Percentiles rank a stretch among this genome's conserved stretches.
Evolutionary conservation across 2,329 filamentous ascomycete species (phyloP).

Genomic region (Ceratocystis smalleyi): DNA sequence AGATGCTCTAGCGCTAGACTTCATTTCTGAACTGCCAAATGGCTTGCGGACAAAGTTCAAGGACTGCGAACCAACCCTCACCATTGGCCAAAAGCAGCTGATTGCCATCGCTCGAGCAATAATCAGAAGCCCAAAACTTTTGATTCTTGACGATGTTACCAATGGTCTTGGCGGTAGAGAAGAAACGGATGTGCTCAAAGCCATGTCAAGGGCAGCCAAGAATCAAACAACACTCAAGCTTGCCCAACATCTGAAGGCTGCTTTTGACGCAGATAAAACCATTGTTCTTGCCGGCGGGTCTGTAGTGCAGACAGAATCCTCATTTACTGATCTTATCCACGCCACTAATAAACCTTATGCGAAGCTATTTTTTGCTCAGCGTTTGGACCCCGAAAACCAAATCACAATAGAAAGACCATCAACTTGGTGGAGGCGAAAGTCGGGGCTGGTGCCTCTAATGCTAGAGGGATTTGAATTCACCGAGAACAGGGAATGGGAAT

Average conservation of each 20-base stretch:
- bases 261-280: constrained; percentile 46
- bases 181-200: constrained; percentile 36
- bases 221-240: constrained; percentile 49
- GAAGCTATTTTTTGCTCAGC: constrained; percentile 27
- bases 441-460: constrained; percentile 12
- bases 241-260: constrained; percentile 42
- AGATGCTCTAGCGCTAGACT: constrained; percentile 37
- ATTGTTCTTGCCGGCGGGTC: constrained; percentile 51
- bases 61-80: constrained; percentile 40
- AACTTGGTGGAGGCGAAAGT: constrained; percentile 15
- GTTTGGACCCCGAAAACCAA: constrained; percentile 18
- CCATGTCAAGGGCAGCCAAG: constrained; percentile 35
- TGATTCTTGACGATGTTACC: constrained; percentile 53
- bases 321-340: constrained; percentile 38
- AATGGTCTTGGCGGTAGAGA: constrained; percentile 33
- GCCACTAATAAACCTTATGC: constrained; percentile 30
- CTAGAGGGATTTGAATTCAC: constrained; percentile 13
- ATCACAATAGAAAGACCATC: constrained; percentile 10
- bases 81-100: constrained; percentile 50
- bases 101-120: constrained; percentile 41
- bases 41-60: constrained; percentile 29
- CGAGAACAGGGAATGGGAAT: constrained; percentile 12
- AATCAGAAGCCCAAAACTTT: constrained; percentile 32
- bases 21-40: constrained; percentile 35
- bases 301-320: constrained; percentile 43